Base-by-base conservation (phyloP, 1,139 yeast species). In the Eremothecium coryli region DNA sequence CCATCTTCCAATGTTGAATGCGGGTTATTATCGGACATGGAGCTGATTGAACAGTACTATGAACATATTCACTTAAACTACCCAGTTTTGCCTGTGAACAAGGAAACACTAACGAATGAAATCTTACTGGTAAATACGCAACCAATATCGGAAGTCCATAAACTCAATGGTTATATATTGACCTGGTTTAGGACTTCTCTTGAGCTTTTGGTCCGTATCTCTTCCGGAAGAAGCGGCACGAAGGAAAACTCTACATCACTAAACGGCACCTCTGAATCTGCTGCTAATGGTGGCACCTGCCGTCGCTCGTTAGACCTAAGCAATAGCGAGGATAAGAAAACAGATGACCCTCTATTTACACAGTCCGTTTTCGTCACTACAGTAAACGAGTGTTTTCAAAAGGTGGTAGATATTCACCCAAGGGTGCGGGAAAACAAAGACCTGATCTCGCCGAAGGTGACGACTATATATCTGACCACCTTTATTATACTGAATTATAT, bases 61-160 rank as follows among this genome's bases (percentile, higher is more conserved):
- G 55, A 65, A 18, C 68, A 64, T 35, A 65, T 75, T 44, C 85
- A 78, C 48, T 49, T 56, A 1, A 65, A 64, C 18, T 70, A 76
- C 49, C 82, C 85, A 5, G 60, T 78, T 0, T 59, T 79, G 16
- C 79, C 82, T 1, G 56, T 68, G 39, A 65, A 68, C 42, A 66
- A 65, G 36, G 54, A 49, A 26, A 61, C 57, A 4, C 50, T 65
- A 26, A 53, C 55, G 2, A 50, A 52, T 33, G 56, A 50, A 10
- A 60, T 60, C 17, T 41, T 62, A 13, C 29, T 62, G 12, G 44
- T 59, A 5, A 54, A 63, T 29, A 62, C 59, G 3, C 58, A 54
- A 25, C 48, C 56, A 36, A 39, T 52, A 16, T 49, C 56, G n/a
- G 50, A 52, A 18, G 54, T 63, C 5, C 57, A 64, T 29, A 70